A percentile compares a stretch with the other conserved stretches of the same genome.
Conservation (phyloP, 2,329 filamentous ascomycete species). For the Talaromyces amestolkiae region DNA sequence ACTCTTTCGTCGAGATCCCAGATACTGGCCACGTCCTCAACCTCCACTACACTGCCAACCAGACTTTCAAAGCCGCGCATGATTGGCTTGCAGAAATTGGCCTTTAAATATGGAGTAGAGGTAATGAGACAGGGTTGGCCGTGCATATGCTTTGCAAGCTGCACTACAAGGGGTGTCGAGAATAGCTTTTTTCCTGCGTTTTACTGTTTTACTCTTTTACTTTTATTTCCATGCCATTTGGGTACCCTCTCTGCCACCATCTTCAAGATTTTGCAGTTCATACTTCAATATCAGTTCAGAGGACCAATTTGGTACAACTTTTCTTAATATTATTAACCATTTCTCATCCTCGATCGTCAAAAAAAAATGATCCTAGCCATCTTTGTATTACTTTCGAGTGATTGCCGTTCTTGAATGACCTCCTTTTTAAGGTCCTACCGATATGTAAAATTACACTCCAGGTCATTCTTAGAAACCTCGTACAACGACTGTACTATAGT, state of each 20-base stretch:
- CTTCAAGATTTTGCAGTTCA: background rate
- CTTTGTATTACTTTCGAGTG: background rate
- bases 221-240: background rate
- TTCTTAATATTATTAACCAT: background rate
- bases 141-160: background rate
- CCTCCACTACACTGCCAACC: constrained; percentile 4
- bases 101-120: background rate
- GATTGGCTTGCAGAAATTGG: background rate
- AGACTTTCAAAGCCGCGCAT: constrained; percentile 6
- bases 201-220: background rate
- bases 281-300: background rate
- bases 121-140: background rate
- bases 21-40: background rate
- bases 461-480: too few relatives aligned
- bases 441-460: too few relatives aligned
- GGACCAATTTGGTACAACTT: background rate
- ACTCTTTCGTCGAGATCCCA: constrained; percentile 2
- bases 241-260: background rate
- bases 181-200: background rate
- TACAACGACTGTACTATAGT: too few relatives aligned
- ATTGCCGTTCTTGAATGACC: background rate
- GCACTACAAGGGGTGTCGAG: background rate
- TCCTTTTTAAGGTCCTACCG: too few relatives aligned
- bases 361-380: background rate
- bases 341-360: background rate